Percentiles rank a stretch among this genome's conserved stretches.
Conservation (phyloP, 202 grass and related monocot species). For the Schoenoplectus triqueter region DNA sequence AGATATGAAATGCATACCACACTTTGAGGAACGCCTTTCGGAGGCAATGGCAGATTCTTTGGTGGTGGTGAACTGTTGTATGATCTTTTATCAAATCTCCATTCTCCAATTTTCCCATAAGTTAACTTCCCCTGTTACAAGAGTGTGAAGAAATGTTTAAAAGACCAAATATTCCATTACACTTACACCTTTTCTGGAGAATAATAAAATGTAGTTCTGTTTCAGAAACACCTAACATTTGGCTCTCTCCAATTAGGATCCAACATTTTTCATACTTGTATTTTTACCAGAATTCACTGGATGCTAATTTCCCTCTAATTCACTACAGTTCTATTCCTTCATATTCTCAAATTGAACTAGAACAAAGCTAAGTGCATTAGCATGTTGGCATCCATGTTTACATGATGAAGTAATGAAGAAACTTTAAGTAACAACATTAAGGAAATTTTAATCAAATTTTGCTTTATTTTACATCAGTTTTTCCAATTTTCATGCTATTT, state of each 20-base stretch:
- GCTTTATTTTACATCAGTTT: conserved; percentile 4
- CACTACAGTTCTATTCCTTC: not conserved
- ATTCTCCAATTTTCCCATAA: conserved; percentile 90
- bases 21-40: conserved; percentile 70
- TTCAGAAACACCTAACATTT: not conserved
- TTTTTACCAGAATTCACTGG: not conserved
- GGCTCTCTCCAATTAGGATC: not conserved
- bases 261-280: conserved; percentile 6
- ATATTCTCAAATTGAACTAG: conserved; percentile 15
- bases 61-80: conserved; percentile 58
- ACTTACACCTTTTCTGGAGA: not conserved
- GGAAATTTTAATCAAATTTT: conserved; percentile 5
- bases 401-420: not conserved
- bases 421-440: not conserved
- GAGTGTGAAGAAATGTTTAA: conserved; percentile 34
- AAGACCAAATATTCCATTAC: not conserved
- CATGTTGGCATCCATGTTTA: conserved; percentile 9
- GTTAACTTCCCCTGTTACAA: conserved; percentile 65
- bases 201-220: not conserved
- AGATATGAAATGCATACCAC: conserved; percentile 64
- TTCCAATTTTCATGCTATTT: not conserved
- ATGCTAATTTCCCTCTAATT: conserved; percentile 1
- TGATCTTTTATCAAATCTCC: conserved; percentile 97
- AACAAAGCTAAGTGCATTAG: conserved; percentile 8
- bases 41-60: conserved; percentile 72